Evolutionary conservation across 192 early-diverging fungal genomes (phyloP), one percentile per base, ranked within the genome.

Genomic region (Backusella macrospora): DNA sequence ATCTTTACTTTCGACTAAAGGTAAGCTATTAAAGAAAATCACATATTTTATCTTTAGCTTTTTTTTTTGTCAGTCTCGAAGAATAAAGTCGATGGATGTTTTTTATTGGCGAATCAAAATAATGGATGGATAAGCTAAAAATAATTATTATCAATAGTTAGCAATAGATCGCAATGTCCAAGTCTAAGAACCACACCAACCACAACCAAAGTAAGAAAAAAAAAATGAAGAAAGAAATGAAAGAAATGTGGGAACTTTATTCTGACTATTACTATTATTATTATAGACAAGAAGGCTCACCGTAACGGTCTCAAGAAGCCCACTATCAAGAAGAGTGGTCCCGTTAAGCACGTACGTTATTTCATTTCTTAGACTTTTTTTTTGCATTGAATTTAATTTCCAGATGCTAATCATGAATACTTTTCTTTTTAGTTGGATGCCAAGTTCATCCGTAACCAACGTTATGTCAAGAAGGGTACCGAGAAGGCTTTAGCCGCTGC

Each of bases 281-380:
- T 49, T 38, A 62, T 71, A 71, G 86, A 92, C 92, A 89, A 87
- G 85, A 99, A 99, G 94, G 96, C 96, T 89, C 98, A 99, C 94
- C 95, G 96, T 81, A 99, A 99, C 89, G 98, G 98, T 88, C 96
- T 99, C 89, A 98, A 96, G 90, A 97, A 98, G 92, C 92, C 95
- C 63, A 93, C 94, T 89, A 81, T 85, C 62, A 82, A 96, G 88
- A 89, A 91, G 73, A 89, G 96, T 82, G 91, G 92, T 80, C 97
- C 97, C 68, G 92, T 94, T 72, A 95, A 94, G 89, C 96, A 96
- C 78, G 96, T 95, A 47, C 13, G 67, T 68, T 34, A 68, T 40
- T 43, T 16, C n/a, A 13, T 48, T 49, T 48, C 16, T 2, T 52
- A 52, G 7, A 52, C 4, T 34, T 34, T 34, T 34, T 34, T 34